Percentiles rank a stretch among this genome's conserved stretches.
phyloP scores from a whole-genome alignment of 352 stramenopile species.

The Globisporangium viniferum region DNA sequence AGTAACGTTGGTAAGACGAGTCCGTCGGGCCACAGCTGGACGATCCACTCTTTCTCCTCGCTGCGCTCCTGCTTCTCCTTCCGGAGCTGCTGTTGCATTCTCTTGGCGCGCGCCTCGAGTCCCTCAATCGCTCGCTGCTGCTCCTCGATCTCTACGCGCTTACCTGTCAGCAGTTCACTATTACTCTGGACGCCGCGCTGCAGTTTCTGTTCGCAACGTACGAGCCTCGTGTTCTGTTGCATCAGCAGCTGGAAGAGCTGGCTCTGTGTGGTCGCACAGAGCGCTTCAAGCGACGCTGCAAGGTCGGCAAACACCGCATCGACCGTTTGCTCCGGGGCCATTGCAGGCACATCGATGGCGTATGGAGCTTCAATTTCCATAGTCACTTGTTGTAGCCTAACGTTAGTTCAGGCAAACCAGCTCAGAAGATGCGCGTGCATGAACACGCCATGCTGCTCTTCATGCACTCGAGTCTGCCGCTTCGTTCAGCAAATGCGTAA shows the following conservation, averaged over 20 bases:
- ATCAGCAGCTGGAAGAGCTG: slow-evolving; percentile 2
- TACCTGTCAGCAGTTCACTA: not conserved
- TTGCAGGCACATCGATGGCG: not conserved
- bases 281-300: not conserved
- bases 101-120: slow-evolving; percentile 18
- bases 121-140: slow-evolving; percentile 1
- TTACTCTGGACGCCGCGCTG: not conserved
- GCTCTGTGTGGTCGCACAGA: slow-evolving; percentile 1
- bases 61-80: slow-evolving; percentile 42
- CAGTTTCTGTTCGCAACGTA: slow-evolving; percentile 1
- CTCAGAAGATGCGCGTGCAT: not conserved
- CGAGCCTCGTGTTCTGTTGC: not conserved
- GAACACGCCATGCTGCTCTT: not conserved
- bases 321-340: slow-evolving; percentile 1
- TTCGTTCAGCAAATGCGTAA: not conserved
- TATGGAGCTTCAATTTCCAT: not conserved
- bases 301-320: not conserved
- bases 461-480: too few relatives aligned
- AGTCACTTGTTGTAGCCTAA: not conserved
- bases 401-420: not conserved
- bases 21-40: slow-evolving; percentile 54
- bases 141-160: not conserved
- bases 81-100: slow-evolving; percentile 22
- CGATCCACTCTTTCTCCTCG: slow-evolving; percentile 67
- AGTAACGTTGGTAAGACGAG: slow-evolving; percentile 61